Base-by-base conservation (phyloP, 2,329 filamentous ascomycete species). In the Aspergillus luchuensis region DNA sequence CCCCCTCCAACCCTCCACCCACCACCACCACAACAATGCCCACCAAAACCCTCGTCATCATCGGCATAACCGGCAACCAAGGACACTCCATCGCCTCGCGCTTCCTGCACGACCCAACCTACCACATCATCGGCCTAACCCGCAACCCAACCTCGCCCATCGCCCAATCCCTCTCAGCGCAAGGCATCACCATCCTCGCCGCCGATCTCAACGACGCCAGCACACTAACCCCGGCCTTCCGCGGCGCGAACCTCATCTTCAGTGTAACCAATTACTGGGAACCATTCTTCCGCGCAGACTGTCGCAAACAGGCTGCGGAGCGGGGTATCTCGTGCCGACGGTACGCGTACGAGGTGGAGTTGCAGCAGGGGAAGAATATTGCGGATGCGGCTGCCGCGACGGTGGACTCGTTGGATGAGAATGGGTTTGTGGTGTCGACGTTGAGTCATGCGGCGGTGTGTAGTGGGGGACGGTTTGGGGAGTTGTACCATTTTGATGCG, bases 181-280 rank as follows among this genome's bases (percentile, higher is more conserved):
- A 67, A 30, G 72, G 74, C 8, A 63, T 71, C n/a, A 69, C 74
- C 50, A 62, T 75, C 7, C 64, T 74, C 13, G 8, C 58, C 5
- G 72, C 63, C 23, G 63, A 74, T 36, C 64, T 74, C 19, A 61
- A 73, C 52, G 66, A 74, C 47, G 8, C 51, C 1, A 5, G 39
- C 1, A 67, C 61, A 3, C 64, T 76, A 0, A 57, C 57, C 5
- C 7, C 54, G 3, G 72, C 72, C 15, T 71, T 74, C 49, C 21
- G 63, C 0, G 82, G 78, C 11, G 82, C 82, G 23, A 79, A 79
- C 55, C 63, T 79, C 61, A 84, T 86, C 62, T 86, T 85, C 74
- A 79, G 76, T 63, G 80, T 84, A 45, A 86, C 84, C 0, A 78
- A 85, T 64, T 86, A 82, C 72, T 85, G 80, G 79, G 81, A 83